Evolutionary conservation across 73 alveolate genomes (phyloP), one percentile per base, ranked within the genome.

Genomic region (Uronychia binucleata): DNA sequence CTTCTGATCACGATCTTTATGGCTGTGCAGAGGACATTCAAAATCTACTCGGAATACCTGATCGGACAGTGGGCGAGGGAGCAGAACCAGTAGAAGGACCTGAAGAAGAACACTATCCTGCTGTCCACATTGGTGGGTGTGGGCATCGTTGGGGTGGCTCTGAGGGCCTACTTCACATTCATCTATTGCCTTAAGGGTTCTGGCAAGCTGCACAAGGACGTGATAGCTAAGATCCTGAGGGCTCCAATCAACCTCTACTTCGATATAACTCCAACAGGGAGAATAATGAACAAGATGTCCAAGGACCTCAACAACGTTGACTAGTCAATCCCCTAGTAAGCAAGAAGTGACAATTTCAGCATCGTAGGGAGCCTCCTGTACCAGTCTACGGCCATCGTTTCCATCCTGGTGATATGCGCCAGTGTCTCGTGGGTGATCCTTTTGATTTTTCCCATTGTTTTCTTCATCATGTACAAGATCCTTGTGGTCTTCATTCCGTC

Each of bases 261-360:
- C 91, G 99, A 98, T 82, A 91, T 86, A 19, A 94, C 97, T 46
- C 99, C 99, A 11, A 81, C 94, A 28, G 99, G 99, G 27, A 89
- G 96, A 78, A 93, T 98, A 31, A 77, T 97, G 78, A 97, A 97
- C 87, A 91, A 97, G 77, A 92, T 98, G 60, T 85, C 99, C 8
- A 93, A 94, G 33, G 89, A 82, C 59, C 33, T 82, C 30, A 32
- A 59, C 30, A 33, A 57, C 30, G 27, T 82, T 1, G 89, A 82
- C 30, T n/a, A 28, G 31, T 78, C 58, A 0, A n/a, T 79, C 8
- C 86, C 86, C 19, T 46, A 46, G 67, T 46, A 46, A 46, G 67
- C 5, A 46, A 46, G 67, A 5, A 11, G 26, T 14, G 58, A 75
- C 25, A 26, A 26, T 28, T 75, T 29, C 30, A 75, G 31, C 30